phyloP scores from a whole-genome alignment of 208 protist genomes.

The Trypanosoma vivax region DNA sequence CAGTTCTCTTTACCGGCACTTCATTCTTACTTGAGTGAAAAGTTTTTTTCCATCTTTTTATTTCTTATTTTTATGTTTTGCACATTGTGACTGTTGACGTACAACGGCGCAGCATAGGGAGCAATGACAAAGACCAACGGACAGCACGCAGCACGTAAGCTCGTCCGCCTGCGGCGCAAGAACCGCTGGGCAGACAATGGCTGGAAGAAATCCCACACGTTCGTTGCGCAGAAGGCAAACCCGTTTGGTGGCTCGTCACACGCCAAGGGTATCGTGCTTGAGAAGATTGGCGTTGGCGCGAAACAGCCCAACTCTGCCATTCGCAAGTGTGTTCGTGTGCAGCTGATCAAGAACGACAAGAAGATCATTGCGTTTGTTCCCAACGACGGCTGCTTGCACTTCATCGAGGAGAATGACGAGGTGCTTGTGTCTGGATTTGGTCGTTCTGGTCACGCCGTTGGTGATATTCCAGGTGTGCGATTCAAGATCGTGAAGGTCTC shows the following conservation, averaged over 20 bases:
- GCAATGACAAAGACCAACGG: conserved; percentile 95
- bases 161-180: conserved; percentile 87
- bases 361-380: conserved; percentile 99
- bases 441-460: conserved; percentile 98
- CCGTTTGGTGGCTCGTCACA: conserved; percentile 98
- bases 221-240: conserved; percentile 94
- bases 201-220: conserved; percentile 97
- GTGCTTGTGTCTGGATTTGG: conserved; percentile 99
- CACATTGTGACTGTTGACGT: not conserved
- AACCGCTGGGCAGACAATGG: conserved; percentile 97
- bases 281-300: conserved; percentile 99
- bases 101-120: conserved; percentile 15
- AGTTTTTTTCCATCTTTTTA: no score
- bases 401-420: conserved; percentile 99
- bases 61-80: conserved; percentile 3
- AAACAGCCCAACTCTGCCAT: conserved; percentile 99
- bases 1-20: conserved; percentile 2
- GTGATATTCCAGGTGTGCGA: conserved; percentile 99
- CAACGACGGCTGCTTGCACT: conserved; percentile 98
- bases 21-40: no score
- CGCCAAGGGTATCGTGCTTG: conserved; percentile 98
- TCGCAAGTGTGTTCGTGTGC: conserved; percentile 99
- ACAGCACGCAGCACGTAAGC: conserved; percentile 96
- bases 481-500: conserved; percentile 99
- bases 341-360: conserved; percentile 99